Base-by-base conservation (phyloP, 1,284 basidiomycete species). In the Ustilago vetiveriae region DNA sequence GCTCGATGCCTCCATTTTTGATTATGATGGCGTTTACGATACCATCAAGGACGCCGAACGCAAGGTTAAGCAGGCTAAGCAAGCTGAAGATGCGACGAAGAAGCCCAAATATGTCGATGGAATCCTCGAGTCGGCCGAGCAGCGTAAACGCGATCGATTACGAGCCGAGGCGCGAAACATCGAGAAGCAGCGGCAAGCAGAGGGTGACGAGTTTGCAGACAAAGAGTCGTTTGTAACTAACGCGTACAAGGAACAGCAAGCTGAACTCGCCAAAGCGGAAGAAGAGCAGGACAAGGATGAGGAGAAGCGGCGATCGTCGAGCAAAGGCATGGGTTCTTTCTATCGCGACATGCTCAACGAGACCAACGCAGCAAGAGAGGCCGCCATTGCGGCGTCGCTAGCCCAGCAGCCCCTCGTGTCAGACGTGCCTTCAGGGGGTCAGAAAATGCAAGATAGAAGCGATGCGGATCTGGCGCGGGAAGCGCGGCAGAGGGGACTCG, bases 141-240 rank as follows among this genome's bases (percentile, higher is more conserved):
- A 92, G 36, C 88, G 96, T 29, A 89, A 90, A 76, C 84, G 96
- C 38, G 96, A 98, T 82, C 87, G 92, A 73, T 83, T 97, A 16
- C 86, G 94, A 52, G 96, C 96, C 0, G 95, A 99, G 83, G 94
- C 98, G 84, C 98, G 98, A 85, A 92, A 94, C 90, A 90, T 98
- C 75, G 91, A 95, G 82, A 87, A 88, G 42, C 95, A 98, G 82
- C 87, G 96, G 19, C 92, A 94, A 81, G 85, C 87, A 22, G 96
- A 99, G 83, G 96, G 96, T 0, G 93, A 95, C 67, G 88, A 94
- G 82, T 99, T 93, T 82, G 87, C 86, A 42, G 95, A 92, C 84
- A 98, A 95, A 84, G 96, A 98, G 65, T 87, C 89, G 21, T 99
- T 98, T 77, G 94, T 98, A 39, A 99, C 96, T 1, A 92, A 94